Evolutionary conservation across 192 early-diverging fungal species (phyloP).

Genomic region (Podila minutissima): DNA sequence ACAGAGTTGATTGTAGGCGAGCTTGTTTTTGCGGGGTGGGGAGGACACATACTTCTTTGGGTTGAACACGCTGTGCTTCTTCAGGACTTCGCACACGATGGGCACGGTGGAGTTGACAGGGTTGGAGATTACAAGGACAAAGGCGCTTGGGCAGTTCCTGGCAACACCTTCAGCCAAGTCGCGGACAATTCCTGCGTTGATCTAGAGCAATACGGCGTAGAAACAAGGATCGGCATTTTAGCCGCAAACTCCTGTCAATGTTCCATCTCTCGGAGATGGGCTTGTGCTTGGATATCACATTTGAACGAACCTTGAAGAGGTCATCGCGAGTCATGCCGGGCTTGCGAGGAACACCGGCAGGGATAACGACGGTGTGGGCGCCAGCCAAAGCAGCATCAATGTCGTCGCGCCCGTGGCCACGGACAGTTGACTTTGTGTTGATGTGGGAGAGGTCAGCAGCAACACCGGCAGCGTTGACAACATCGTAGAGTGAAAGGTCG

Average conservation of each 20-base stretch:
- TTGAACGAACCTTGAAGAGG: slow-evolving; percentile 77
- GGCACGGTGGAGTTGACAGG: slow-evolving; percentile 98
- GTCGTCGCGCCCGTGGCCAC: slow-evolving; percentile 80
- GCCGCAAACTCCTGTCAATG: not conserved
- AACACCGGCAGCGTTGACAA: slow-evolving; percentile 96
- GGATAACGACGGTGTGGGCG: slow-evolving; percentile 92
- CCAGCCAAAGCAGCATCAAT: slow-evolving; percentile 80
- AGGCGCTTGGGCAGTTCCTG: slow-evolving; percentile 80
- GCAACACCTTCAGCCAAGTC: slow-evolving; percentile 83
- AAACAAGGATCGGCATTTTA: not conserved
- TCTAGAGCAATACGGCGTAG: slow-evolving; percentile 54
- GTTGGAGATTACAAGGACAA: slow-evolving; percentile 91
- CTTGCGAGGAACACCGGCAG: slow-evolving; percentile 97
- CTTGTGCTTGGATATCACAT: not conserved
- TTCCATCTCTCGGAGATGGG: not conserved
- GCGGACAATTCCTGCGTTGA: slow-evolving; percentile 94
- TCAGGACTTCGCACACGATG: slow-evolving; percentile 91
- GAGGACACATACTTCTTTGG: slow-evolving; percentile 63
- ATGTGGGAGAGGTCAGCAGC: slow-evolving; percentile 97
- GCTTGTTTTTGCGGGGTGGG: not conserved
- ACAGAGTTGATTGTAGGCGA: too few relatives aligned
- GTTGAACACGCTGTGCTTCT: slow-evolving; percentile 88
- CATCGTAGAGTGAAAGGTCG: slow-evolving; percentile 91
- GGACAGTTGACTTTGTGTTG: slow-evolving; percentile 84
- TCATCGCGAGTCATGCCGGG: slow-evolving; percentile 99